Base-by-base conservation (phyloP, 805 yeast species). In the Blastobotrys muscicola region DNA sequence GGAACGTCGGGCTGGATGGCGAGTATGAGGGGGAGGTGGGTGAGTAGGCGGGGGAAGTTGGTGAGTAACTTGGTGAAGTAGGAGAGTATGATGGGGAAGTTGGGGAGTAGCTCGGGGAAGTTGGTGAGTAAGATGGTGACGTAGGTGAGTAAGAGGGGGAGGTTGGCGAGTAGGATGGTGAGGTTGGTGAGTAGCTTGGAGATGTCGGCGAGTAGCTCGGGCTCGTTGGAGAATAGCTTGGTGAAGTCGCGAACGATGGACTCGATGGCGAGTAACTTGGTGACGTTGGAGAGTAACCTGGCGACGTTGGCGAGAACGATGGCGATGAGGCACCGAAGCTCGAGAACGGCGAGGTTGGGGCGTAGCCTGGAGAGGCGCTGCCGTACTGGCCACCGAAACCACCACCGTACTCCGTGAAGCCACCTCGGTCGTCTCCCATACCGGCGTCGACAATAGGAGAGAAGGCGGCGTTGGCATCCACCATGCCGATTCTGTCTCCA, bases 401-500 rank as follows among this genome's bases (percentile, higher is more conserved):
- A 42, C 94, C 95, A 49, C 92, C 89, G 58, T 86, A 86, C 48
- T 85, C 87, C 8, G 95, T 85, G 54, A 86, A 82, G 4, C 94
- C 94, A 45, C 95, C 95, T 29, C 80, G 71, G 43, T 80, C 86
- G 46, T 83, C 87, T 37, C 75, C 74, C 43, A 80, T 75, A 53
- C 96, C 95, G 29, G 95, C 78, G 48, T 87, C 92, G 32, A 74
- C 84, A 61, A 92, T 72, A 44, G 98, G 98, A 39, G 98, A 92
- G 72, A 92, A 92, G 20, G 62, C 49, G 2, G 70, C 71, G 55
- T 85, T 85, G 31, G 82, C 78, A 50, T 82, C 86, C 47, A 75
- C 67, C 29, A 55, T 52, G 8, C 50, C 53, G 39, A 57, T 56
- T n/a, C 53, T 46, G 32, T 50, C 50, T 20, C 59, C 64, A 15